Evolutionary conservation across 768 basidiomycete species (phyloP).

Genomic region (Hericium rajendrae): DNA sequence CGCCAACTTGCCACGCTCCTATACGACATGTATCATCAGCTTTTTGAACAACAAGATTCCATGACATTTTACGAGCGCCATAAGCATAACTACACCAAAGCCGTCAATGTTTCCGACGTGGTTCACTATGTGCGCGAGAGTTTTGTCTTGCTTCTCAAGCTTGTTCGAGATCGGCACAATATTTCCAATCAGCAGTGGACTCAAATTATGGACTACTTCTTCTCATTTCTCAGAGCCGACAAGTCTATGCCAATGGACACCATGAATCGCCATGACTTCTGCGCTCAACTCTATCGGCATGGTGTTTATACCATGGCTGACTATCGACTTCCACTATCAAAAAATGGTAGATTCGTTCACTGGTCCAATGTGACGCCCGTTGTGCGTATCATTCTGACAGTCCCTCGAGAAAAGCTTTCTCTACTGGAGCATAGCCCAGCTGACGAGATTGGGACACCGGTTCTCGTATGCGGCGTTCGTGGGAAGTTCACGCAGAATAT

Average conservation of each 20-base stretch:
- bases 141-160: slow-evolving; percentile 35
- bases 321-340: not conserved
- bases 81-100: not conserved
- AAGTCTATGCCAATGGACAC: not conserved
- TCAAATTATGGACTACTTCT: slow-evolving; percentile 27
- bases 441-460: not conserved
- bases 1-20: slow-evolving; percentile 29
- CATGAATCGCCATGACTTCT: not conserved
- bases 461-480: not conserved
- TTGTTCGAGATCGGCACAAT: slow-evolving; percentile 26
- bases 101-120: slow-evolving; percentile 6
- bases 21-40: slow-evolving; percentile 31
- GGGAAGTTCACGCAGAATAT: slow-evolving; percentile 14
- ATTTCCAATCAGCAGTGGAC: slow-evolving; percentile 28
- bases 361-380: slow-evolving; percentile 27
- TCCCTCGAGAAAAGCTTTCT: slow-evolving; percentile 25
- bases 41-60: slow-evolving; percentile 34
- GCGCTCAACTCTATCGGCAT: not conserved
- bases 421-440: slow-evolving; percentile 18
- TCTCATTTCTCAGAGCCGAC: slow-evolving; percentile 3
- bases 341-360: slow-evolving; percentile 3
- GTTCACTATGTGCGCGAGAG: slow-evolving; percentile 39
- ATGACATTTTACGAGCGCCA: not conserved
- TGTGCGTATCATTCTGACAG: slow-evolving; percentile 26
- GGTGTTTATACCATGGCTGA: not conserved